Base-by-base conservation (phyloP, 106 monocot species). In the Allium cepa region DNA sequence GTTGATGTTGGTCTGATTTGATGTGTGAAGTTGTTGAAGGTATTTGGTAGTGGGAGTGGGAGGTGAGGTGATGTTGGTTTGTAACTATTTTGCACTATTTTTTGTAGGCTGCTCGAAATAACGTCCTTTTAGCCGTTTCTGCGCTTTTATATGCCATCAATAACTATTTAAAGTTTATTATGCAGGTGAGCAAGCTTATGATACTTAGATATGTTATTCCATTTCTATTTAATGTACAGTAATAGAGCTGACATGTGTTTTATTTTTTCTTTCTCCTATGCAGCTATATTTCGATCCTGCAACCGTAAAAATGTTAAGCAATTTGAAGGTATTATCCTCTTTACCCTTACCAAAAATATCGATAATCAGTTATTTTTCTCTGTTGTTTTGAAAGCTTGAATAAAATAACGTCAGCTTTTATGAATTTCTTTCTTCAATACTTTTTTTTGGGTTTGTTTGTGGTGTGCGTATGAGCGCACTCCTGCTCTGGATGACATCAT, bases 281-380 rank as follows among this genome's bases (percentile, higher is more conserved):
- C 84, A 88, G 88, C 74, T 88, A 77, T 88, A 88, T 60, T 88
- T 88, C 72, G 81, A 81, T 79, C 88, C 88, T 63, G 75, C 88
- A 53, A 88, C 88, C 71, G 88, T 88, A 57, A 88, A 88, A 81
- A 88, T 88, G 88, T 77, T 88, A 70, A 84, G 88, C 72, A 88
- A 88, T 73, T 60, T 88, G 75, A 88, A 88, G 84, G 88, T 88
- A 84, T 50, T 72, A 22, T 36, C 36, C 36, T 36, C 1, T 4
- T n/a, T n/a, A n/a, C n/a, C n/a, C n/a, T n/a, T n/a, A n/a, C n/a
- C n/a, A n/a, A n/a, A n/a, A n/a, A n/a, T 4, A 36, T 4, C 1
- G 4, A 36, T 36, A 36, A n/a, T n/a, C n/a, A n/a, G n/a, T n/a
- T n/a, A n/a, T n/a, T n/a, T n/a, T n/a, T n/a, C n/a, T n/a, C n/a